Evolutionary conservation across 345 rosid genomes (phyloP).

Genomic region (Citropsis articulata): DNA sequence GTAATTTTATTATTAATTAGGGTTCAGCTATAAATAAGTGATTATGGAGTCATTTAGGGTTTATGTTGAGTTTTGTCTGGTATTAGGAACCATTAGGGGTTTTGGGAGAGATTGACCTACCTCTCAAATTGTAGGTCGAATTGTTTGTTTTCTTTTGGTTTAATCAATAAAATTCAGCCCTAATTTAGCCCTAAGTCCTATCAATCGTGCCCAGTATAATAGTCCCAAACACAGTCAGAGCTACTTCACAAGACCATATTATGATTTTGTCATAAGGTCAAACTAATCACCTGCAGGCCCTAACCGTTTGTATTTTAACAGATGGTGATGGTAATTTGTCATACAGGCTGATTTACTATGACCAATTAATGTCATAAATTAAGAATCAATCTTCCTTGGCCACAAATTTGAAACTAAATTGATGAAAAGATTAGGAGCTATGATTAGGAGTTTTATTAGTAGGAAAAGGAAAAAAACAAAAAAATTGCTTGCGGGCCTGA

Average conservation of each 20-base stretch:
- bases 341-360: not conserved
- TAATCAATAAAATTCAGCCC: too few species aligned
- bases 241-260: slow-evolving; percentile 1
- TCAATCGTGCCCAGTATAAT: not conserved
- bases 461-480: not conserved
- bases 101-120: too few species aligned
- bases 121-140: too few species aligned
- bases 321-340: not conserved
- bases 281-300: not conserved
- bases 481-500: not conserved
- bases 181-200: too few species aligned
- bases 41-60: too few species aligned
- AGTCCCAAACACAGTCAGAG: not conserved
- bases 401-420: not conserved
- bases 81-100: too few species aligned
- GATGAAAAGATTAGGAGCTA: not conserved
- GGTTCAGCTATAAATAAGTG: too few species aligned
- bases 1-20: too few species aligned
- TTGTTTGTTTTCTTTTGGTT: too few species aligned
- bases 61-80: too few species aligned
- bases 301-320: not conserved
- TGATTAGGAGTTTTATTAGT: not conserved
- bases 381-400: not conserved
- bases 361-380: not conserved
- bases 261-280: not conserved